Conservation (phyloP, 108 stramenopile genomes). For the Nitzschia putrida region DNA sequence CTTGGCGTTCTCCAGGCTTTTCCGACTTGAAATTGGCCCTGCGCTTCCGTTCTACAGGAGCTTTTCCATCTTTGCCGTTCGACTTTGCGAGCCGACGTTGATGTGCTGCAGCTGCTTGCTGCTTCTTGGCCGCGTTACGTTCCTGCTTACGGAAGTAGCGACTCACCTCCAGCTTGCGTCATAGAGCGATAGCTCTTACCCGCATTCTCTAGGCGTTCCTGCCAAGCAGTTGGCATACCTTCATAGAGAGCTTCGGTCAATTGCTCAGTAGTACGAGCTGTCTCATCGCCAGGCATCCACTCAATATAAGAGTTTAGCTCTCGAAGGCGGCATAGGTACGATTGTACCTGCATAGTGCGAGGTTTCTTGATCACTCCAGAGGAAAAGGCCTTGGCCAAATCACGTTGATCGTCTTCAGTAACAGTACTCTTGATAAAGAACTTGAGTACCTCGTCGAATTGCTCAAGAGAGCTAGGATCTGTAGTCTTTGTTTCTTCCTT, state of each 20-base stretch:
- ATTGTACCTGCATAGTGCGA: neutral
- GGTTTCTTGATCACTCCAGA: neutral
- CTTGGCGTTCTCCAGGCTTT: no score
- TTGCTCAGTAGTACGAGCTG: neutral
- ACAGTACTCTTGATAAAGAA: neutral
- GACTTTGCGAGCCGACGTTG: neutral
- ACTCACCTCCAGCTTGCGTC: neutral
- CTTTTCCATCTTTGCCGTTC: neutral
- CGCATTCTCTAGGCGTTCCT: neutral
- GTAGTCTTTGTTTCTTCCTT: neutral
- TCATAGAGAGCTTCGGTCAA: neutral
- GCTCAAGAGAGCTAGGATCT: no score
- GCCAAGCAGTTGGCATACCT: neutral
- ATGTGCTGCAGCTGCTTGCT: neutral
- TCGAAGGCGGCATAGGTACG: neutral
- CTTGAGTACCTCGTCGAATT: neutral
- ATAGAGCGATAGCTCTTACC: neutral
- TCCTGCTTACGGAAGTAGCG: neutral
- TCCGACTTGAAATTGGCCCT: no score
- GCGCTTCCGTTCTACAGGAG: no score
- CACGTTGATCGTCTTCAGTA: neutral
- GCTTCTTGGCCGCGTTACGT: neutral
- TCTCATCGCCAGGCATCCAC: neutral
- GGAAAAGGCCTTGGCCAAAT: neutral
- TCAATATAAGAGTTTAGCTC: neutral